Base-by-base conservation (phyloP, 371 early-diverging fungal species). In the Fennellomyces sp. region DNA sequence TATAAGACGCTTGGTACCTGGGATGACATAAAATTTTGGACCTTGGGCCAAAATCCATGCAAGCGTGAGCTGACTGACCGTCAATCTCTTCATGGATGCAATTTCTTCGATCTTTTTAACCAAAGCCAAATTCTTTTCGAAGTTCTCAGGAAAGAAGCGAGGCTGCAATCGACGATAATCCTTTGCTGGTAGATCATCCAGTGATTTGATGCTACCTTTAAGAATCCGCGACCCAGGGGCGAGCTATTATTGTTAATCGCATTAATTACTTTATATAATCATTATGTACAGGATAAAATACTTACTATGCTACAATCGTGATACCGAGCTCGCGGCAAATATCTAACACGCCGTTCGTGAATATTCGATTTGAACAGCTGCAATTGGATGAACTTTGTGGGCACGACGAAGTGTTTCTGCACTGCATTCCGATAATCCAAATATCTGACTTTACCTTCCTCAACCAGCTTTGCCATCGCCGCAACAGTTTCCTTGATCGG, bases 341-440 rank as follows among this genome's bases (percentile, higher is more conserved):
- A 8, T 80, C 72, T 8, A 85, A 56, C 28, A 80, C 50, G 7
- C 76, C 85, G 62, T 85, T 79, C 5, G 53, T 48, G 72, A 69
- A 65, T 81, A 81, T 57, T 80, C 78, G 15, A 83, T 62, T 61
- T 89, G 83, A 15, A 84, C 70, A 7, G 88, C 86, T 10, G 82
- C 58, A 31, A 90, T 87, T 13, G 86, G 88, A 64, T 90, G 88
- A 5, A 90, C 70, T 53, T 75, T 75, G 66, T 85, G 70, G 12
- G 88, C 90, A 3, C 82, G 77, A 26, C 87, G 73, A 23, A 89
- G 60, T 1, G 66, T 66, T 1, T 68, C 75, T 0, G 86, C 85
- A 25, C 63, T 62, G 63, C 83, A 85, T 52, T 87, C 84, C 7
- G 82, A 84, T 3, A 87, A 66, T 0, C 90, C 27, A 90, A 38